Conservation (phyloP, 1,139 yeast genomes). For the Geotrichum australiense region DNA sequence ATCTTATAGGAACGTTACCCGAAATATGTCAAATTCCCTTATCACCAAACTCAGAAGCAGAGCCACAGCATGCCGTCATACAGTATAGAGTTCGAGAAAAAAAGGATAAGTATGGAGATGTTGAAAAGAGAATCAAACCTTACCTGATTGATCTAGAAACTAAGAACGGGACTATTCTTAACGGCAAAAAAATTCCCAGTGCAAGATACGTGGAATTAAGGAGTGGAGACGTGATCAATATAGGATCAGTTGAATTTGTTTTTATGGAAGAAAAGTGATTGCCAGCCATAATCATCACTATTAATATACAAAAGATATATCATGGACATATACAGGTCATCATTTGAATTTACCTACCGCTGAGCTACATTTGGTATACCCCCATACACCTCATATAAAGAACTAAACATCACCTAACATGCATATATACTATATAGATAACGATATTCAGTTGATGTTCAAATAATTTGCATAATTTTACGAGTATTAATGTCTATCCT, state of each 20-base stretch:
- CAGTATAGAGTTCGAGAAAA: constrained; percentile 38
- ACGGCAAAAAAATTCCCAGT: constrained; percentile 41
- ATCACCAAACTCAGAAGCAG: constrained; percentile 38
- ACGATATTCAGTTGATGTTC: too few relatives aligned
- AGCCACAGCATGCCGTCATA: constrained; percentile 48
- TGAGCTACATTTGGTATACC: too few relatives aligned
- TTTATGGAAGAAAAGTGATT: constrained; percentile 21
- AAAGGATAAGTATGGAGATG: constrained; percentile 24
- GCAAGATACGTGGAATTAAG: constrained; percentile 44
- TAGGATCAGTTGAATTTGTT: constrained; percentile 40
- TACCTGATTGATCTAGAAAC: constrained; percentile 50
- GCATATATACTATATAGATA: too few relatives aligned
- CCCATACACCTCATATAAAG: too few relatives aligned
- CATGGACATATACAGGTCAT: too few relatives aligned
- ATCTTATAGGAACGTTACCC: constrained; percentile 44
- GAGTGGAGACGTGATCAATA: constrained; percentile 42
- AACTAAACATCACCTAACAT: too few relatives aligned
- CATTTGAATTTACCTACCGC: too few relatives aligned
- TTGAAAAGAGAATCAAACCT: constrained; percentile 29
- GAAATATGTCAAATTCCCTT: constrained; percentile 41
- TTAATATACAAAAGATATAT: too few relatives aligned
- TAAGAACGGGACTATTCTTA: constrained; percentile 48
- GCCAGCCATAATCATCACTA: too few relatives aligned
- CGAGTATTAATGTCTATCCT: too few relatives aligned
- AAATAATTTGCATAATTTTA: too few relatives aligned